A percentile compares a stretch with the other conserved stretches of the same genome.
phyloP scores from a whole-genome alignment of 352 stramenopile genomes.

The Phytopythium ostracodes region DNA sequence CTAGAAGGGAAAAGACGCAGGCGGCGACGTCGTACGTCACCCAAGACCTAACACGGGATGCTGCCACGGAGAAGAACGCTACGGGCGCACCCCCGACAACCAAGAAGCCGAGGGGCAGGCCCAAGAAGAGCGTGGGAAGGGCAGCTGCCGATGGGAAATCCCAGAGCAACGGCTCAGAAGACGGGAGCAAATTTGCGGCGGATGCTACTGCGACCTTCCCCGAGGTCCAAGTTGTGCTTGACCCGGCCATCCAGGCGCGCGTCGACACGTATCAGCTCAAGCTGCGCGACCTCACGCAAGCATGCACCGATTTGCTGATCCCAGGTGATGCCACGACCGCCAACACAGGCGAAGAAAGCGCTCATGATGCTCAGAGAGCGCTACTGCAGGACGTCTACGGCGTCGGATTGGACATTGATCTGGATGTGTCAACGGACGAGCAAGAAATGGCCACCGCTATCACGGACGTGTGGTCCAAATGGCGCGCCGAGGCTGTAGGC shows the following conservation, averaged over 20 bases:
- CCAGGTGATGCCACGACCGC: constrained; percentile 1
- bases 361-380: constrained; percentile 15
- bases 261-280: constrained; percentile 74
- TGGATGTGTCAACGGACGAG: constrained; percentile 26
- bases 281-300: constrained; percentile 59
- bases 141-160: not conserved
- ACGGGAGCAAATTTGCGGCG: constrained; percentile 4
- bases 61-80: not conserved
- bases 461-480: constrained; percentile 23
- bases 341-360: constrained; percentile 11
- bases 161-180: constrained; percentile 18
- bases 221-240: constrained; percentile 27
- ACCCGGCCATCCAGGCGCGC: constrained; percentile 53
- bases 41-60: constrained; percentile 6
- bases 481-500: constrained; percentile 8
- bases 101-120: constrained; percentile 5
- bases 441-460: constrained; percentile 14
- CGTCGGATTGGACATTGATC: constrained; percentile 42
- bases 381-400: constrained; percentile 80
- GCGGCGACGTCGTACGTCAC: constrained; percentile 11
- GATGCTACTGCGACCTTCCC: constrained; percentile 8
- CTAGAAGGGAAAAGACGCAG: constrained; percentile 6
- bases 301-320: constrained; percentile 33
- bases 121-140: constrained; percentile 21
- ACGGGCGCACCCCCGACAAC: not conserved